These are phyloP conservation scores for Oryza meridionalis DNA, from an alignment of 176 grass and related monocot genomes.

Conservation along the genomic window DNA sequence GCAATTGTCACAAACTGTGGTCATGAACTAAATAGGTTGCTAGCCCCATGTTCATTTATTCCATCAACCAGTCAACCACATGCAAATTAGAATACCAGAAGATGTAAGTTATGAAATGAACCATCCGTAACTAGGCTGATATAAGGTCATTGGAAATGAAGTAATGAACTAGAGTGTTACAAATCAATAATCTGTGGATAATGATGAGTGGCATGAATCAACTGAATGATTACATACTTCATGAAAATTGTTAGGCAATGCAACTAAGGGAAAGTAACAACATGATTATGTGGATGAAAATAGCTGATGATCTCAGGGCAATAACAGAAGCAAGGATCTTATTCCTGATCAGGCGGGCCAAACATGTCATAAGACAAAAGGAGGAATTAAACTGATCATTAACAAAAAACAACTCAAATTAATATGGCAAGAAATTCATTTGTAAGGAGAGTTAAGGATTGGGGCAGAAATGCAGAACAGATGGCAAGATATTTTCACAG, in stretches of 20 bases:
- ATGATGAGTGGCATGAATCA: slow-evolving; percentile 17
- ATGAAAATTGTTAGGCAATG: slow-evolving; percentile 8
- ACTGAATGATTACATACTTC: background rate
- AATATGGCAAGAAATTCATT: slow-evolving; percentile 8
- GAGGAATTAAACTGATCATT: background rate
- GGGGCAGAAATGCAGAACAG: background rate
- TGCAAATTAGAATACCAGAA: slow-evolving; percentile 1
- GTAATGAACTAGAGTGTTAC: background rate
- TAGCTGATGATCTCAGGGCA: background rate
- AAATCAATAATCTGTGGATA: background rate
- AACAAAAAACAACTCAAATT: slow-evolving; percentile 30
- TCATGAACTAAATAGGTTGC: background rate
- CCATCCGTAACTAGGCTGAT: background rate
- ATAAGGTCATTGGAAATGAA: background rate
- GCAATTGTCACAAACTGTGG: background rate
- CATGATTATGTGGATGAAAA: background rate
- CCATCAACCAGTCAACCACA: slow-evolving; percentile 20
- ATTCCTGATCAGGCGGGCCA: slow-evolving; percentile 18
- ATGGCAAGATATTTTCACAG: background rate
- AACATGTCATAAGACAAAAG: background rate
- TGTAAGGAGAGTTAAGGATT: background rate
- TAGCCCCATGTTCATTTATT: slow-evolving; percentile 33
- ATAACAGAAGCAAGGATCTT: background rate
- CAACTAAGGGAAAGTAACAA: background rate
- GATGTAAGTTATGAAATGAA: background rate